These are phyloP conservation scores for Yamadazyma conglobata DNA, from an alignment of 1,139 yeast genomes.

Conservation along the genomic window DNA sequence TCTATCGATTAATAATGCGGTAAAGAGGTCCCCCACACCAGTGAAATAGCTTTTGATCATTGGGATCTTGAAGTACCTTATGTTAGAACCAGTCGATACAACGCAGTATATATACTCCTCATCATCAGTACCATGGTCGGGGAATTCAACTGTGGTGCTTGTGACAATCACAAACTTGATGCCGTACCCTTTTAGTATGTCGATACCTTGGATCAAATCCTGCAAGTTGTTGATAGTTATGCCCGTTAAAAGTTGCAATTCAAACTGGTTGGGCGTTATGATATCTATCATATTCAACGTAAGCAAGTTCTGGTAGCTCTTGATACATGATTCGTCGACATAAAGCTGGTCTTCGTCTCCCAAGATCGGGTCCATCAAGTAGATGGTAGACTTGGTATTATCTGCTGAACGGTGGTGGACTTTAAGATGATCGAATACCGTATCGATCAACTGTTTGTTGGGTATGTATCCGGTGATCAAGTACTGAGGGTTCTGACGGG, in stretches of 20 bases:
- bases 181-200: constrained; percentile 26
- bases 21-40: constrained; percentile 90
- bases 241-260: constrained; percentile 61
- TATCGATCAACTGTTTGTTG: constrained; percentile 15
- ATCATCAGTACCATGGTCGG: background rate
- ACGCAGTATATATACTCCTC: constrained; percentile 45
- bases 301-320: constrained; percentile 55
- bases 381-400: constrained; percentile 18
- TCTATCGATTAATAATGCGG: constrained; percentile 71
- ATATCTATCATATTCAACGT: constrained; percentile 51
- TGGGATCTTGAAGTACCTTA: constrained; percentile 43
- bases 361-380: constrained; percentile 84
- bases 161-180: constrained; percentile 68
- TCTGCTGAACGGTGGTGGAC: background rate
- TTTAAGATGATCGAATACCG: constrained; percentile 1
- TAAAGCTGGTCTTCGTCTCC: constrained; percentile 89
- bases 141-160: constrained; percentile 16
- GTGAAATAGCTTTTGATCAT: constrained; percentile 72
- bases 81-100: constrained; percentile 35
- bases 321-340: constrained; percentile 65
- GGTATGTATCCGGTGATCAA: constrained; percentile 38
- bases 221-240: constrained; percentile 1
- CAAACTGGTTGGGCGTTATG: constrained; percentile 86
- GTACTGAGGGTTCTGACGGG: constrained; percentile 12
- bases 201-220: constrained; percentile 43